Evolutionary conservation across 345 rosid genomes (phyloP).

Genomic region (Anacardium occidentale): DNA sequence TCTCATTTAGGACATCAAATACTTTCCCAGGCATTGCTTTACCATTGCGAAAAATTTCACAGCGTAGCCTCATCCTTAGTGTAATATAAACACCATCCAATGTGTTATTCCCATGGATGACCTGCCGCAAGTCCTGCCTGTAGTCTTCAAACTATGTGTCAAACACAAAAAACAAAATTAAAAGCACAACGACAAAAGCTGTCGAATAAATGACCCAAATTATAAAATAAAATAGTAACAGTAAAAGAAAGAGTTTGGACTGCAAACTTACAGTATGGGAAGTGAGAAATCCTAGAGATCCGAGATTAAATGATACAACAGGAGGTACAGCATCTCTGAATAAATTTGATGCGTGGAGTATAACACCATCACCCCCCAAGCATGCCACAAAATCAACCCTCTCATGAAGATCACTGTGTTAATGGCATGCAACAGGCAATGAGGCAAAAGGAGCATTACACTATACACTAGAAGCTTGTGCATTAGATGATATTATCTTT

Average conservation of each 20-base stretch:
- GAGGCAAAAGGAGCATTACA: slow-evolving; percentile 8
- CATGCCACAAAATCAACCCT: slow-evolving; percentile 97
- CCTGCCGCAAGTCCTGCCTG: slow-evolving; percentile 80
- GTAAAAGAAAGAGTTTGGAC: slow-evolving; percentile 11
- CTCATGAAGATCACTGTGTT: slow-evolving; percentile 88
- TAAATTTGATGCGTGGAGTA: slow-evolving; percentile 90
- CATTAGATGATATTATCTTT: slow-evolving; percentile 16
- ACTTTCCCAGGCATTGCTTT: slow-evolving; percentile 91
- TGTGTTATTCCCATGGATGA: slow-evolving; percentile 80
- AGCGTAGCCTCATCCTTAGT: slow-evolving; percentile 88
- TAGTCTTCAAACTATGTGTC: slow-evolving; percentile 66
- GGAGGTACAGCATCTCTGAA: slow-evolving; percentile 95
- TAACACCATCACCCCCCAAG: slow-evolving; percentile 98
- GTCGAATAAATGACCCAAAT: slow-evolving; percentile 8
- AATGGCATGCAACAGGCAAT: slow-evolving; percentile 13
- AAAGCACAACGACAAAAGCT: not conserved
- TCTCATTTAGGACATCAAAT: slow-evolving; percentile 89
- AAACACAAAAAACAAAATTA: slow-evolving; percentile 1
- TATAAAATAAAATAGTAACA: slow-evolving; percentile 14
- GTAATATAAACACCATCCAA: slow-evolving; percentile 93
- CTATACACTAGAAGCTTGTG: slow-evolving; percentile 6
- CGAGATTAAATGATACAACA: slow-evolving; percentile 92
- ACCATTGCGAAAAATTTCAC: slow-evolving; percentile 87
- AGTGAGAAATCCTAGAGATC: slow-evolving; percentile 97
- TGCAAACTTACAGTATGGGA: slow-evolving; percentile 69